These are phyloP conservation scores for Moesziomyces parantarcticus DNA, from an alignment of 1,284 basidiomycete genomes.

Conservation along the genomic window DNA sequence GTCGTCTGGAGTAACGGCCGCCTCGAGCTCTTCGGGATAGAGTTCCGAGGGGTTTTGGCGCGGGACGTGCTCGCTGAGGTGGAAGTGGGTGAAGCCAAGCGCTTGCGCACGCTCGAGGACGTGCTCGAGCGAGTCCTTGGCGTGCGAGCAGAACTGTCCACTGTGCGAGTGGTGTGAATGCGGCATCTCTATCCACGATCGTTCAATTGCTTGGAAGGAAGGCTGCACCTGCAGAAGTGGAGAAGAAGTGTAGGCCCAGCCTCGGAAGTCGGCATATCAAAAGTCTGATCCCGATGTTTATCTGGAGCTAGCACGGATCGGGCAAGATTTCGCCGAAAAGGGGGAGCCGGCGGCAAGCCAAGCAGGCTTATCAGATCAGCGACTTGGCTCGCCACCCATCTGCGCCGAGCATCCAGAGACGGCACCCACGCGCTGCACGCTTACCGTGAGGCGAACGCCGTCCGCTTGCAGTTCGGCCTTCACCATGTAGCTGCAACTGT, in stretches of 20 bases:
- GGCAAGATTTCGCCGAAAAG: no score
- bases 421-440: conserved; percentile 6
- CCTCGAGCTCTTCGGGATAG: conserved; percentile 85
- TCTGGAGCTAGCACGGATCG: no score
- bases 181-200: conserved; percentile 73
- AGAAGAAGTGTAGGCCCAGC: neutral
- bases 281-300: no score
- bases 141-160: conserved; percentile 95
- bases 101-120: conserved; percentile 82
- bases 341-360: neutral
- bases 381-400: neutral
- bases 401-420: no score
- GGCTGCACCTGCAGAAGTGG: neutral
- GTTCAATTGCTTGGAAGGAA: neutral
- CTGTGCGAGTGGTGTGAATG: conserved; percentile 88
- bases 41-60: conserved; percentile 82
- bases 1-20: conserved; percentile 70
- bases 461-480: conserved; percentile 1
- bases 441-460: conserved; percentile 18
- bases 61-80: conserved; percentile 93
- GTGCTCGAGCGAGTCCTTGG: conserved; percentile 78
- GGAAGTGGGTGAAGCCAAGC: conserved; percentile 83
- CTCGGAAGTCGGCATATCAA: no score
- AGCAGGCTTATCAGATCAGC: conserved; percentile 22
- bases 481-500: no score